These are phyloP conservation scores for Fusarium kyushuense DNA, from an alignment of 2,329 filamentous ascomycete species.

Conservation along the genomic window DNA sequence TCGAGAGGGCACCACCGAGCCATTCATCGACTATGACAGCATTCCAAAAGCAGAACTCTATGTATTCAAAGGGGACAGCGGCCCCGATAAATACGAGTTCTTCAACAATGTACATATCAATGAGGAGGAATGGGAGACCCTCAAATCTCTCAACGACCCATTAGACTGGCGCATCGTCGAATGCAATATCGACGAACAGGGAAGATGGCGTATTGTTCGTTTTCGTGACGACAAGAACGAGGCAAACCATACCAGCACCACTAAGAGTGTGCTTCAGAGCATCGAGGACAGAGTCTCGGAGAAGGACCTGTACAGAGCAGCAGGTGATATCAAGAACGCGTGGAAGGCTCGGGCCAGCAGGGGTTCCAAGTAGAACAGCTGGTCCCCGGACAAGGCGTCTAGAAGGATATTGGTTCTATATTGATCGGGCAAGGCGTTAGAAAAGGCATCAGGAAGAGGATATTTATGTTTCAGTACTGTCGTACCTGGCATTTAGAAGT, in stretches of 20 bases:
- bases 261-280: slow-evolving; percentile 87
- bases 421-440: slow-evolving; percentile 42
- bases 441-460: slow-evolving; percentile 1
- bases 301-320: slow-evolving; percentile 79
- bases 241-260: slow-evolving; percentile 88
- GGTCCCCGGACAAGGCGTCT: slow-evolving; percentile 33
- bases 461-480: slow-evolving; percentile 1
- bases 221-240: slow-evolving; percentile 94
- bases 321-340: slow-evolving; percentile 77
- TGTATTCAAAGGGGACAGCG: slow-evolving; percentile 72
- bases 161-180: slow-evolving; percentile 92
- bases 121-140: slow-evolving; percentile 82
- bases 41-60: slow-evolving; percentile 80
- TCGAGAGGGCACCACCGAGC: slow-evolving; percentile 71
- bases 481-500: slow-evolving; percentile 1
- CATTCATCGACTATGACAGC: slow-evolving; percentile 82
- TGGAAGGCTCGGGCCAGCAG: slow-evolving; percentile 72
- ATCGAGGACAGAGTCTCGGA: slow-evolving; percentile 88
- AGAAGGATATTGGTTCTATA: slow-evolving; percentile 25
- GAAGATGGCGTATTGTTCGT: slow-evolving; percentile 86
- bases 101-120: slow-evolving; percentile 78
- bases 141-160: slow-evolving; percentile 80
- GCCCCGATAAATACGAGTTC: slow-evolving; percentile 67
- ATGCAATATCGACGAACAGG: slow-evolving; percentile 81
- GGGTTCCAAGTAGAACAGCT: slow-evolving; percentile 63